A percentile compares a stretch with the other conserved stretches of the same genome.
These are phyloP conservation scores for Pinus tabuliformis DNA, from an alignment of 75 land plant species.

Conservation along the genomic window DNA sequence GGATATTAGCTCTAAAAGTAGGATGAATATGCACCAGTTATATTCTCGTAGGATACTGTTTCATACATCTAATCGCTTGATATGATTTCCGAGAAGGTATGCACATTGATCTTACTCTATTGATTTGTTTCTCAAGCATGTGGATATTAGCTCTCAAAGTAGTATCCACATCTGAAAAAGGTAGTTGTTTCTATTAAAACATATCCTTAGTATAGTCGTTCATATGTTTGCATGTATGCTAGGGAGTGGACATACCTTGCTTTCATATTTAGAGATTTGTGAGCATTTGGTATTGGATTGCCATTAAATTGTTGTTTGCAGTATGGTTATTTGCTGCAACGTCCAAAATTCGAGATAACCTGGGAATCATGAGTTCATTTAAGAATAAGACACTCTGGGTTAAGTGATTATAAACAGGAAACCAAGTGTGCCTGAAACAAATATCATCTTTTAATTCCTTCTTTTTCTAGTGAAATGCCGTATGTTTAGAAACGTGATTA, in stretches of 20 bases:
- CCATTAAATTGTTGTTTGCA: not conserved
- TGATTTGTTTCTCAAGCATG: not conserved
- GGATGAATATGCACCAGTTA: constrained; percentile 93
- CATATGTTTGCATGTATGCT: not conserved
- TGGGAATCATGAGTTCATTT: too few relatives aligned
- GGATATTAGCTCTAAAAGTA: too few relatives aligned
- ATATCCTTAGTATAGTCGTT: not conserved
- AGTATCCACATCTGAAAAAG: not conserved
- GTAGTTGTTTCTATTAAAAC: not conserved
- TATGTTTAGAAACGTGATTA: too few relatives aligned
- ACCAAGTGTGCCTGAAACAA: too few relatives aligned
- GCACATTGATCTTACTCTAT: constrained; percentile 7
- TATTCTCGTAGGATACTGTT: constrained; percentile 79
- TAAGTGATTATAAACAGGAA: too few relatives aligned
- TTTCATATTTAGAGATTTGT: not conserved
- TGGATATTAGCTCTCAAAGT: not conserved
- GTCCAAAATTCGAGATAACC: too few relatives aligned
- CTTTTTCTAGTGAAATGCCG: too few relatives aligned
- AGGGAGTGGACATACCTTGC: not conserved
- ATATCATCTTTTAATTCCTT: too few relatives aligned
- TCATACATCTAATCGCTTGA: constrained; percentile 66
- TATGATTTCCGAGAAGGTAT: constrained; percentile 86
- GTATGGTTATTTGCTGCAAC: too few relatives aligned
- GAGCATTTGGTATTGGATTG: not conserved
- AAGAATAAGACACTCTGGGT: too few relatives aligned